A percentile compares a stretch with the other conserved stretches of the same genome.
Conservation (phyloP, 2,329 filamentous ascomycete genomes). For the Fusarium falciforme region DNA sequence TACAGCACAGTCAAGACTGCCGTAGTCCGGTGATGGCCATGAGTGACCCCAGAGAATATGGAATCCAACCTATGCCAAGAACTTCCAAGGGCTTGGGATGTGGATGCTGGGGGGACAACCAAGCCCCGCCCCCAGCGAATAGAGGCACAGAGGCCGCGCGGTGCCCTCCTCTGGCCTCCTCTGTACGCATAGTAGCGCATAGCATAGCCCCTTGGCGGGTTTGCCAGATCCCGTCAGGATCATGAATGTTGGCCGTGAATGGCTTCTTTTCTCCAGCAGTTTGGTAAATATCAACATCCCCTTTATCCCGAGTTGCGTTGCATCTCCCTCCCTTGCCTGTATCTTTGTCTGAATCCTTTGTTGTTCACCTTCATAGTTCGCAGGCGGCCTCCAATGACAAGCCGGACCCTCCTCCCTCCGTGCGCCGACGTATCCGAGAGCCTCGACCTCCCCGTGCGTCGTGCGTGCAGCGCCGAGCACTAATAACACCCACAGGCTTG, state of each 20-base stretch:
- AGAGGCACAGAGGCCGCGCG: slow-evolving; percentile 26
- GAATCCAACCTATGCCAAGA: slow-evolving; percentile 9
- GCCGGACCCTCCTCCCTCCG: neutral
- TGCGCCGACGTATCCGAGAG: slow-evolving; percentile 8
- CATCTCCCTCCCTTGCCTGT: neutral
- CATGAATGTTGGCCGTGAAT: neutral
- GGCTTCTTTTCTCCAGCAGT: neutral
- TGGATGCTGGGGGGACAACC: slow-evolving; percentile 33
- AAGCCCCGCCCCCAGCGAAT: slow-evolving; percentile 30
- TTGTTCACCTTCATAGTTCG: neutral
- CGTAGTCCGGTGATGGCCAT: neutral
- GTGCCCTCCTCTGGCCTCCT: neutral
- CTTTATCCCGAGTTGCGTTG: neutral
- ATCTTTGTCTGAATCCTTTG: neutral
- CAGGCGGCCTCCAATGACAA: slow-evolving; percentile 1
- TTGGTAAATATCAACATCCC: neutral
- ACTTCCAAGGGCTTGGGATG: slow-evolving; percentile 22
- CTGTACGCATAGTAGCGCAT: neutral
- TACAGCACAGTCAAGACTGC: neutral
- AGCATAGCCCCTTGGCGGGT: slow-evolving; percentile 25
- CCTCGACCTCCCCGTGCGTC: neutral
- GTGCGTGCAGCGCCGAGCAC: neutral
- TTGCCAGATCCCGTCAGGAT: neutral
- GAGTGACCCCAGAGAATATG: neutral
- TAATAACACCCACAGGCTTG: neutral